Base-by-base conservation (phyloP, 192 early-diverging fungal genomes). In the Phycomyces nitens region DNA sequence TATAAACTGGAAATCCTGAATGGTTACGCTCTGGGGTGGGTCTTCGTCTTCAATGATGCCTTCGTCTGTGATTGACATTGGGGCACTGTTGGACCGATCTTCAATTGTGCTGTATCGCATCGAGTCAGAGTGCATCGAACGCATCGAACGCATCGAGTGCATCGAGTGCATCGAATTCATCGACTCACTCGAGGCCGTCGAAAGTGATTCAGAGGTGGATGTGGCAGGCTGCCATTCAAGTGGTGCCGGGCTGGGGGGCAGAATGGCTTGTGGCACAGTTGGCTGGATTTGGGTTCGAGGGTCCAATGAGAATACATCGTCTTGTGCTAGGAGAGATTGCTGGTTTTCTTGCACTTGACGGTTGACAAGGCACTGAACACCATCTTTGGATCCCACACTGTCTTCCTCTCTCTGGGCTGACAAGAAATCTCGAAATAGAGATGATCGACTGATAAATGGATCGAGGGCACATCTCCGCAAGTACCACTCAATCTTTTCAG, bases 1-100 rank as follows among this genome's bases (percentile, higher is more conserved):
- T 22, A 84, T 64, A 9, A 84, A 56, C 15, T 82, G 64, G 26
- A 78, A 80, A 52, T 84, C 80, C 11, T 84, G 76, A 2, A 84
- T 72, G 0, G 66, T 51, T 49, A 70, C 49, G 18, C 62, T 64
- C 10, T 64, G 56, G 43, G 64, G 56, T 3, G 52, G 20, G 14
- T 27, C 27, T 38, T 49, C 22, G 2, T 54, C 20, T 6, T 40
- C 34, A 9, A 34, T 7, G 22, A 56, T 56, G 23, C 23, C 27
- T 56, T 29, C 24, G 29, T 27, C 3, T 5, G 29, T 15, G 16
- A 29, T 56, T 53, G 20, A 11, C 24, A 53, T 23, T 15, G 18
- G 20, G 11, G 20, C 51, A 53, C 20, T 53, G 5, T 53, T 24
- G 51, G 51, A 11, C 2, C 29, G 29, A 22, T 23, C 24, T 53